Conservation (phyloP, 2,329 filamentous ascomycete species). For the Neopestalotiopsis rosae region DNA sequence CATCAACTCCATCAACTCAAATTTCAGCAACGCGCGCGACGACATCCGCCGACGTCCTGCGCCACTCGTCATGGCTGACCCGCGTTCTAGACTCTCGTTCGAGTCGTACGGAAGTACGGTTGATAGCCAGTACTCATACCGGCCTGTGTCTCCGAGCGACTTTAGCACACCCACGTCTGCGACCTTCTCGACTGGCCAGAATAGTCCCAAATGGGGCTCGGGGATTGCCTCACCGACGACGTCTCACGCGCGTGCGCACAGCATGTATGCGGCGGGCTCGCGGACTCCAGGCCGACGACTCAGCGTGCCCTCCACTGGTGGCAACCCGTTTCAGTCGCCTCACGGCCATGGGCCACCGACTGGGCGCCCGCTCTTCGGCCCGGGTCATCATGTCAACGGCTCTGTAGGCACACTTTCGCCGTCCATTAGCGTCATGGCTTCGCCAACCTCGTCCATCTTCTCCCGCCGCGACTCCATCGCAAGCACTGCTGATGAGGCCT, state of each 20-base stretch:
- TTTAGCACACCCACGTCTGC: slow-evolving; percentile 85
- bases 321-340: slow-evolving; percentile 75
- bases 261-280: slow-evolving; percentile 68
- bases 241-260: slow-evolving; percentile 71
- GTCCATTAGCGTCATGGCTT: slow-evolving; percentile 66
- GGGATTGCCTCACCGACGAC: slow-evolving; percentile 75
- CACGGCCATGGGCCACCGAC: slow-evolving; percentile 59
- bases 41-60: slow-evolving; percentile 75
- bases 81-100: slow-evolving; percentile 68
- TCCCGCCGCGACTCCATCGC: slow-evolving; percentile 69
- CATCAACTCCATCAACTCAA: slow-evolving; percentile 73
- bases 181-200: slow-evolving; percentile 77
- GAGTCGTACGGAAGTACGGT: slow-evolving; percentile 72
- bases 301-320: slow-evolving; percentile 75
- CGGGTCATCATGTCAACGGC: slow-evolving; percentile 60
- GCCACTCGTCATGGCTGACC: slow-evolving; percentile 83
- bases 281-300: slow-evolving; percentile 75
- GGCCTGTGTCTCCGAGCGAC: slow-evolving; percentile 72
- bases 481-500: slow-evolving; percentile 72
- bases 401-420: slow-evolving; percentile 60
- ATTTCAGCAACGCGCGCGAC: slow-evolving; percentile 63
- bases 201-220: slow-evolving; percentile 77
- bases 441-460: slow-evolving; percentile 69
- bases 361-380: slow-evolving; percentile 59
- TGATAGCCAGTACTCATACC: slow-evolving; percentile 69